Base-by-base conservation (phyloP, 345 rosid species). In the Euphorbia tirucalli region DNA sequence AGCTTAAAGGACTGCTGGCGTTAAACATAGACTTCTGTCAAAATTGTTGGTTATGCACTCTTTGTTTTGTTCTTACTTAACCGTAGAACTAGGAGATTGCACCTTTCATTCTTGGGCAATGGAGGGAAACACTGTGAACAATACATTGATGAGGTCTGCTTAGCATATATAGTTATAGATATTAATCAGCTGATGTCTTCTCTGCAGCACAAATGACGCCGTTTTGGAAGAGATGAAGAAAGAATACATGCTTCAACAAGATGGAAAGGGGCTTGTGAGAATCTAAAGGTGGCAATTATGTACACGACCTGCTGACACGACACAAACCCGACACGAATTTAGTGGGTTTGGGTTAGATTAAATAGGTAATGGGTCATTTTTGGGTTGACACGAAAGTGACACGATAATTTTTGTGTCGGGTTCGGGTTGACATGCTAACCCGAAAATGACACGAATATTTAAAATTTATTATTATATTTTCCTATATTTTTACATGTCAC, bases 221-320 rank as follows among this genome's bases (percentile, higher is more conserved):
- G 87, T 95, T 64, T 77, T 95, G 85, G 99, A 92, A 78, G 88
- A 92, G 69, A 90, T 94, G 98, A 94, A 94, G 85, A 89, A 49
- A 80, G 90, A 82, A 58, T 94, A 94, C 80, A 79, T 74, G 86
- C 85, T 83, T 61, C 89, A 88, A 74, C 85, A 91, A 83, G 90
- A 85, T 76, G 79, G 77, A 19, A 84, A 86, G 77, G 59, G 77
- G 50, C 70, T 87, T 24, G 66, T 72, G 35, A 77, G 63, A 70
- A 48, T 70, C 56, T 81, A 70, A 76, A n/a, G n/a, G n/a, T n/a
- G n/a, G n/a, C n/a, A n/a, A n/a, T n/a, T n/a, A n/a, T n/a, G n/a
- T n/a, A n/a, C n/a, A n/a, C n/a, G n/a, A n/a, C n/a, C n/a, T n/a
- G n/a, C n/a, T n/a, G n/a, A n/a, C n/a, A n/a, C n/a, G n/a, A n/a